Evolutionary conservation across 2,329 filamentous ascomycete species (phyloP).

Genomic region (Clathrospora elynae): DNA sequence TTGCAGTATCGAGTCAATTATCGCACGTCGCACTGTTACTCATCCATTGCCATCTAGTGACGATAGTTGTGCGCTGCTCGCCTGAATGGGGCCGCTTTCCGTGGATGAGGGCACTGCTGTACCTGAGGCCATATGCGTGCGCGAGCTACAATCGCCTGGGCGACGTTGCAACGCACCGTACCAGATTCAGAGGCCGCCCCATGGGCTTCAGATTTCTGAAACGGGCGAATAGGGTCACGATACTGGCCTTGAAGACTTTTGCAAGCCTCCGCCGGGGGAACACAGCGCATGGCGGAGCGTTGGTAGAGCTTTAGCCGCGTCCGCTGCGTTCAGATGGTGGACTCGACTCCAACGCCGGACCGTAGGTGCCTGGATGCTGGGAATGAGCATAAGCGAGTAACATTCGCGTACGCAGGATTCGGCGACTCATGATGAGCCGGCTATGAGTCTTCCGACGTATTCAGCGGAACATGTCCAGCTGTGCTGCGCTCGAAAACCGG

Average conservation of each 20-base stretch:
- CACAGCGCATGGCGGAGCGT: constrained; percentile 36
- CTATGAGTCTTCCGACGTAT: constrained; percentile 7
- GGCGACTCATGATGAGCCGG: constrained; percentile 20
- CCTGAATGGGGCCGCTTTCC: constrained; percentile 16
- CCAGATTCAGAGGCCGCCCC: constrained; percentile 23
- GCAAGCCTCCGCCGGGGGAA: constrained; percentile 18
- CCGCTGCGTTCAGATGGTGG: constrained; percentile 4
- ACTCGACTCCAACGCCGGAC: constrained; percentile 10
- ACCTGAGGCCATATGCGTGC: constrained; percentile 17
- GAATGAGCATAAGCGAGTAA: constrained; percentile 9
- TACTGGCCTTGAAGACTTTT: constrained; percentile 6
- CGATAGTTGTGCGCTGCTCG: constrained; percentile 9
- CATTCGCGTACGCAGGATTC: constrained; percentile 14
- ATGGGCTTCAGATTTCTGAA: constrained; percentile 17
- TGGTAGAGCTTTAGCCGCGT: constrained; percentile 18
- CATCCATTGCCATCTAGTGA: constrained; percentile 14
- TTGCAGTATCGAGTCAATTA: constrained; percentile 24
- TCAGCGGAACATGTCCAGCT: constrained; percentile 26
- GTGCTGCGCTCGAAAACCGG: constrained; percentile 10
- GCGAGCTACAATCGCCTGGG: constrained; percentile 15
- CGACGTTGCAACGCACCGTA: constrained; percentile 36
- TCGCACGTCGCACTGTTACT: constrained; percentile 27
- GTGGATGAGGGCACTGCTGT: constrained; percentile 18
- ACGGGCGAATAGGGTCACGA: constrained; percentile 14
- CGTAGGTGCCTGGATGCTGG: constrained; percentile 23